Base-by-base conservation (phyloP, 2,329 filamentous ascomycete species). In the Volutella citrinella region DNA sequence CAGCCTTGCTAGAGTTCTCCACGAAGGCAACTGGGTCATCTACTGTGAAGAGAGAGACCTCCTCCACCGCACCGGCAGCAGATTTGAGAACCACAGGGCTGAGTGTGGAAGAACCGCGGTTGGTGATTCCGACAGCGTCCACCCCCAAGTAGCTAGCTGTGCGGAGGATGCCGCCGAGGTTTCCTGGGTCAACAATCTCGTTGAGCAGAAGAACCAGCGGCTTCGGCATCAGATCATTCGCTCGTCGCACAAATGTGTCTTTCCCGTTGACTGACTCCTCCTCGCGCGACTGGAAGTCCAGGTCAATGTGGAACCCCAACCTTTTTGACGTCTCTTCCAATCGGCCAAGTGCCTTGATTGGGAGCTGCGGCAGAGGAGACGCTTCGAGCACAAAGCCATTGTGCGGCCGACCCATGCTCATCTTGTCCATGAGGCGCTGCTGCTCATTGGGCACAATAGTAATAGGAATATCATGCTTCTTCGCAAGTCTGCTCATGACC, bases 131-230 rank as follows among this genome's bases (percentile, higher is more conserved):
- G 14, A 98, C 77, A 5, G 87, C 90, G 35, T 90, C 86, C 6
- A 87, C 83, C 15, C 91, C 91, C n/a, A 97, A 76, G 60, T 93
- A 97, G 53, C 87, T 84, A 4, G 89, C 88, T 6, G 87, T 87
- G 21, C 93, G 84, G 26, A 97, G 72, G 40, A 97, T 91, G 15
- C 82, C 88, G 25, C 93, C 93, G 1, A 97, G 68, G 55, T 98
- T 98, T 17, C 87, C 89, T 1, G 89, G 85, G 54, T 98, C 91
- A 9, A 88, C 65, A 22, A 94, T 81, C 34, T 83, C 77, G 48
- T 93, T 83, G 3, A 93, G 68, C 19, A 91, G 65, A 3, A 94
- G 66, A 8, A 94, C 69, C 19, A 94, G 70, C 0, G 87, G 87
- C 31, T 82, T 76, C 36, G 65, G 70, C 10, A 53, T 53, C 11